Percentiles rank a stretch among this genome's conserved stretches.
phyloP scores from a whole-genome alignment of 768 basidiomycete species.

The Pleurotus giganteus region DNA sequence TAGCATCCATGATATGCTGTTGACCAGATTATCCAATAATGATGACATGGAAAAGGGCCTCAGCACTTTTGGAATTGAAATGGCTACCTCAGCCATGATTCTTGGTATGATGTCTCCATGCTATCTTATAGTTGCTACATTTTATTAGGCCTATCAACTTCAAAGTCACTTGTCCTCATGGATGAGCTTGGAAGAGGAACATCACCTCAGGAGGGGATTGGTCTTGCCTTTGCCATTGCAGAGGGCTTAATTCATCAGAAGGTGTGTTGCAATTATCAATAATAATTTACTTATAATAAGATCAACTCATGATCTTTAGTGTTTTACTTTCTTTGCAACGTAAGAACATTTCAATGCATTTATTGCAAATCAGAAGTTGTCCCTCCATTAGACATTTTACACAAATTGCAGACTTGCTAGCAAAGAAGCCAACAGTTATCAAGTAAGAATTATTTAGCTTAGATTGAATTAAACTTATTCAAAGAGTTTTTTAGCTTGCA shows the following conservation, averaged over 20 bases:
- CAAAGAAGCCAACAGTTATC: slow-evolving; percentile 73
- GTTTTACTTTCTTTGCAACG: slow-evolving; percentile 91
- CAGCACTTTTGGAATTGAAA: slow-evolving; percentile 95
- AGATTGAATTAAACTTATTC: background rate
- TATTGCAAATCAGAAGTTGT: background rate
- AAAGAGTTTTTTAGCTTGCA: slow-evolving; percentile 55
- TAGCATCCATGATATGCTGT: slow-evolving; percentile 79
- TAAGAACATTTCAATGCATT: slow-evolving; percentile 29
- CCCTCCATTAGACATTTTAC: slow-evolving; percentile 62
- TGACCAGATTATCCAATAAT: slow-evolving; percentile 90
- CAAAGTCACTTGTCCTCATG: slow-evolving; percentile 73
- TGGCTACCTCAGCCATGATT: slow-evolving; percentile 91
- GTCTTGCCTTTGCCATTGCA: slow-evolving; percentile 81
- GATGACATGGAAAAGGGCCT: slow-evolving; percentile 87
- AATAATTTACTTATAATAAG: background rate
- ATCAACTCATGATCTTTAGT: slow-evolving; percentile 35
- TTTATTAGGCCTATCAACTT: slow-evolving; percentile 62
- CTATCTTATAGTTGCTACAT: background rate
- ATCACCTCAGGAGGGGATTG: slow-evolving; percentile 76
- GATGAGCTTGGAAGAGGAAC: slow-evolving; percentile 96
- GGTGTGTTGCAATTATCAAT: slow-evolving; percentile 36
- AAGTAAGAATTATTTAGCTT: slow-evolving; percentile 48
- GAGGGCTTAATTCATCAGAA: slow-evolving; percentile 73
- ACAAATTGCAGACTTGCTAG: slow-evolving; percentile 76
- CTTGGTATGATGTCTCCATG: slow-evolving; percentile 45